A percentile compares a stretch with the other conserved stretches of the same genome.
Conservation (phyloP, 2,329 filamentous ascomycete species). For the Taxawa tesnikishii region DNA sequence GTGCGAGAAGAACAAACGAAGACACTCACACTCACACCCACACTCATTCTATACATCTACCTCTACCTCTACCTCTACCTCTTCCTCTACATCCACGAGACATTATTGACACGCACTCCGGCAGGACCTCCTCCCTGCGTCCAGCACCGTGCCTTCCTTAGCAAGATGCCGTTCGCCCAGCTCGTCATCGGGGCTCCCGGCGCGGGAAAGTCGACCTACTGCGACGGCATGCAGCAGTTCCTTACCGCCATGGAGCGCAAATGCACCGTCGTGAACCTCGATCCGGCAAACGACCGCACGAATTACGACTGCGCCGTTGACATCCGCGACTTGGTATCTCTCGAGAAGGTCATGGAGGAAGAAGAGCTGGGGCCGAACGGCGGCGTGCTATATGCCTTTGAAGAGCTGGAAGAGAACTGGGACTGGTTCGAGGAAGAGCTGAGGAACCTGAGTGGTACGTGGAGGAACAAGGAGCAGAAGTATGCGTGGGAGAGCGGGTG, state of each 20-base stretch:
- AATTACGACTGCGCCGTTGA: constrained; percentile 84
- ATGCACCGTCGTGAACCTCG: constrained; percentile 90
- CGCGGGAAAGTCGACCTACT: constrained; percentile 93
- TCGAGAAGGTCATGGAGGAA: constrained; percentile 91
- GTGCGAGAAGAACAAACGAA: no score
- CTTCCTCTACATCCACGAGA: no score
- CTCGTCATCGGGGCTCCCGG: constrained; percentile 63
- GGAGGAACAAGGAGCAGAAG: neutral
- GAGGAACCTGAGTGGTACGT: constrained; percentile 54
- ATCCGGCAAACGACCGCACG: constrained; percentile 90
- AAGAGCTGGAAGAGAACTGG: constrained; percentile 87
- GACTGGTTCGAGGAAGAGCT: constrained; percentile 81
- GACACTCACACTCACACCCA: no score
- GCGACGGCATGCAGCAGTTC: constrained; percentile 98
- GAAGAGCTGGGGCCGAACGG: constrained; percentile 88
- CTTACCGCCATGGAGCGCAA: constrained; percentile 89
- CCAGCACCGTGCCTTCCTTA: neutral
- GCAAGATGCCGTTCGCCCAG: constrained; percentile 11
- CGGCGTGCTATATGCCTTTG: constrained; percentile 81
- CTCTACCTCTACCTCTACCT: no score
- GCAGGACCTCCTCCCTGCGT: no score
- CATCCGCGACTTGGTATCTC: constrained; percentile 73
- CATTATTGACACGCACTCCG: no score
- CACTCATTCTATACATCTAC: no score
- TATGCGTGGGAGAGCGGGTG: no score